Percentiles rank a stretch among this genome's conserved stretches.
Evolutionary conservation across 768 basidiomycete genomes (phyloP).

Genomic region (Podaxis pistillaris): DNA sequence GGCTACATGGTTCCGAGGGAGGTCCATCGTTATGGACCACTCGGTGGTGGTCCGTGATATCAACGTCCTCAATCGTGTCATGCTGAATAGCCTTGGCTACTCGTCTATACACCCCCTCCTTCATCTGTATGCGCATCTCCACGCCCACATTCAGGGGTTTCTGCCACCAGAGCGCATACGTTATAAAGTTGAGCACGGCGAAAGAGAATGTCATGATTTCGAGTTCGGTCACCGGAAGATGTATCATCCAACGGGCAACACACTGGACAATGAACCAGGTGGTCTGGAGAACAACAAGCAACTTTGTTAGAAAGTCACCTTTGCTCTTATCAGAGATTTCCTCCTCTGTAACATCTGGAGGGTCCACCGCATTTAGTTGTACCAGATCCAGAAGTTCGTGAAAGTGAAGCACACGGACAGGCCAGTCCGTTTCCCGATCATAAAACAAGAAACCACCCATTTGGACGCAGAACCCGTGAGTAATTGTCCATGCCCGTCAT

Average conservation of each 20-base stretch:
- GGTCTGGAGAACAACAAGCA: slow-evolving; percentile 1
- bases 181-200: slow-evolving; percentile 2
- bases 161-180: slow-evolving; percentile 13
- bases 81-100: background rate
- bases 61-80: background rate
- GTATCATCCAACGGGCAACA: background rate
- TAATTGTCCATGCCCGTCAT: background rate
- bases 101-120: background rate
- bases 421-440: background rate
- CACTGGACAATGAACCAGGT: slow-evolving; percentile 11
- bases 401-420: background rate
- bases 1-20: background rate
- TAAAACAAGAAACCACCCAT: slow-evolving; percentile 9
- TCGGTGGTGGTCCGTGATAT: background rate
- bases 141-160: slow-evolving; percentile 7
- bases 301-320: background rate
- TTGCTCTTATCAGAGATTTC: slow-evolving; percentile 12
- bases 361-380: background rate
- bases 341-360: background rate
- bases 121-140: background rate
- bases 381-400: slow-evolving; percentile 1
- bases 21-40: background rate
- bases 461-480: slow-evolving; percentile 1
- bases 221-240: background rate
- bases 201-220: slow-evolving; percentile 12